These are phyloP conservation scores for Vachellia collinsii DNA, from an alignment of 306 rosid species.

Conservation along the genomic window DNA sequence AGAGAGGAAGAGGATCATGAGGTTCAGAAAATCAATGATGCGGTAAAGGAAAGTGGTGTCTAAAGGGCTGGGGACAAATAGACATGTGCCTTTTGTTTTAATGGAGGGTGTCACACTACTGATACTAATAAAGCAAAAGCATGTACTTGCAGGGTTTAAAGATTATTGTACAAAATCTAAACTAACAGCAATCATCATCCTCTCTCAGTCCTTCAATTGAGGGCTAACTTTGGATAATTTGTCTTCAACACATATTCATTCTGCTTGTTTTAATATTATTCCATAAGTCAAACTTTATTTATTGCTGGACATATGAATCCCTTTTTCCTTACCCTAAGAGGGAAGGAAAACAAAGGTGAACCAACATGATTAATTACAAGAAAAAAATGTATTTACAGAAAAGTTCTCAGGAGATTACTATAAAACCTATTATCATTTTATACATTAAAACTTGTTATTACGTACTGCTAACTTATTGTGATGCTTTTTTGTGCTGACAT, in stretches of 20 bases:
- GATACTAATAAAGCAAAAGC: background rate
- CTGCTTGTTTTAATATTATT: background rate
- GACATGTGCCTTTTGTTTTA: constrained; percentile 5
- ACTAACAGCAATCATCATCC: background rate
- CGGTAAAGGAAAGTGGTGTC: constrained; percentile 1
- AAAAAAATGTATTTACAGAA: too few relatives aligned
- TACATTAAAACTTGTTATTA: too few relatives aligned
- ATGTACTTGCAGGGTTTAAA: background rate
- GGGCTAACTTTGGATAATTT: background rate
- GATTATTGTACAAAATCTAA: background rate
- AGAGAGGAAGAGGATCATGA: background rate
- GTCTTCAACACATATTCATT: constrained; percentile 21
- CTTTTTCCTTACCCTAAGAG: background rate
- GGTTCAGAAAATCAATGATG: background rate
- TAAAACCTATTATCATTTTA: too few relatives aligned
- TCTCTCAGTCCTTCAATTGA: constrained; percentile 9
- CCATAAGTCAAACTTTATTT: background rate
- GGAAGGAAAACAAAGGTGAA: background rate
- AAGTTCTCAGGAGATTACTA: too few relatives aligned
- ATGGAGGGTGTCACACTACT: background rate
- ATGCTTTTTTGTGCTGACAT: too few relatives aligned
- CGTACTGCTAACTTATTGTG: too few relatives aligned
- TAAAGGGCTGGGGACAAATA: constrained; percentile 5
- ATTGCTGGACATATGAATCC: too few relatives aligned
- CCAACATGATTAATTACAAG: too few relatives aligned